Percentiles rank a stretch among this genome's conserved stretches.
phyloP scores from a whole-genome alignment of 2,329 filamentous ascomycete genomes.

The Xylaria sp. region DNA sequence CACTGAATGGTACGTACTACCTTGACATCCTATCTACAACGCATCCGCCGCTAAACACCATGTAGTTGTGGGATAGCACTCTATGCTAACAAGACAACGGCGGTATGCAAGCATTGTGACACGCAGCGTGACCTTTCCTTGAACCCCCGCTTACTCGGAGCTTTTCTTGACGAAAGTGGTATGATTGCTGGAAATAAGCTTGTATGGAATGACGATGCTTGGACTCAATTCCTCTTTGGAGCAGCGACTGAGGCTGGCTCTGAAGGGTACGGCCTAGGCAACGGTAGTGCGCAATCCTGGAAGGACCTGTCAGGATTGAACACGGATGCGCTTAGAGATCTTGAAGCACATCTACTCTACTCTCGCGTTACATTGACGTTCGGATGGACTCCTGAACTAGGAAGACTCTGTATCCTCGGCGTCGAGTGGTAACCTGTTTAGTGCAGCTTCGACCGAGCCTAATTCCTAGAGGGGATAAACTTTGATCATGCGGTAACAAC shows the following conservation, averaged over 20 bases:
- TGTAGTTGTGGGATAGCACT: conserved; percentile 58
- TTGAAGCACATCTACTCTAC: conserved; percentile 59
- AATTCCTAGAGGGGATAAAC: background rate
- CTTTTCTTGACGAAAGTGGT: conserved; percentile 60
- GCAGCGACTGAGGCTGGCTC: background rate
- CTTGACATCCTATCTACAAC: background rate
- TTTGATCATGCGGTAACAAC: background rate
- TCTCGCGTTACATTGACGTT: conserved; percentile 60
- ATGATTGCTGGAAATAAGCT: conserved; percentile 57
- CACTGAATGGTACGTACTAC: conserved; percentile 48
- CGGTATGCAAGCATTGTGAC: conserved; percentile 48
- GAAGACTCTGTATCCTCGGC: conserved; percentile 49
- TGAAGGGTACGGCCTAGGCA: conserved; percentile 42
- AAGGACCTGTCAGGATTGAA: conserved; percentile 47
- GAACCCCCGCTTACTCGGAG: conserved; percentile 50
- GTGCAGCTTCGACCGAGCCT: background rate
- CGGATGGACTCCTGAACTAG: conserved; percentile 53
- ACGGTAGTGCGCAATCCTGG: conserved; percentile 47
- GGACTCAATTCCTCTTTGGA: conserved; percentile 48
- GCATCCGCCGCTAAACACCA: conserved; percentile 1
- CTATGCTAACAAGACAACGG: conserved; percentile 54
- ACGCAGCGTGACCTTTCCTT: conserved; percentile 39
- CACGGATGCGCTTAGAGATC: conserved; percentile 48
- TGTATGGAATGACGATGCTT: conserved; percentile 58
- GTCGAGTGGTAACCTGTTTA: conserved; percentile 45